A percentile compares a stretch with the other conserved stretches of the same genome.
phyloP scores from a whole-genome alignment of 306 rosid genomes.

The Cyclanthera cordifolia region DNA sequence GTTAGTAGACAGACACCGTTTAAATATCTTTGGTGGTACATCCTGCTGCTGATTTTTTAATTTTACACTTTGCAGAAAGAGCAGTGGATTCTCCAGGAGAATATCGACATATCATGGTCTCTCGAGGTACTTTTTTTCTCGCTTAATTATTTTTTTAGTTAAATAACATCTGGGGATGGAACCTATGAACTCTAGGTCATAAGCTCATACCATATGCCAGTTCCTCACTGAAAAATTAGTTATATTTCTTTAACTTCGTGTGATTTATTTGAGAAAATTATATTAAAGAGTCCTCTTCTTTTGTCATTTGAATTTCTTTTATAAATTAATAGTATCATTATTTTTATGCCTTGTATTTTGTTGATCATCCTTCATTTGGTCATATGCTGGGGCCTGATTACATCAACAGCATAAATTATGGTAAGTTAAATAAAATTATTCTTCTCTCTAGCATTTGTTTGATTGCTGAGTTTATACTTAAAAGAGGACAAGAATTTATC shows the following conservation, averaged over 20 bases:
- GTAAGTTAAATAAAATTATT: constrained; percentile 31
- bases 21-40: constrained; percentile 10
- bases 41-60: constrained; percentile 20
- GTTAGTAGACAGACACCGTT: constrained; percentile 29
- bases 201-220: no score
- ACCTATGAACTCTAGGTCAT: no score
- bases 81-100: constrained; percentile 98
- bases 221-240: no score
- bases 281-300: not conserved
- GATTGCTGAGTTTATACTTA: not conserved
- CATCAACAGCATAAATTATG: constrained; percentile 54
- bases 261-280: not conserved
- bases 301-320: not conserved
- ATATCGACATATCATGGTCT: constrained; percentile 84
- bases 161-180: no score
- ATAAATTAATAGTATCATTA: not conserved
- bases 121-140: constrained; percentile 48
- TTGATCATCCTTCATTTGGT: constrained; percentile 48
- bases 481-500: constrained; percentile 8
- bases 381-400: constrained; percentile 79
- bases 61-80: constrained; percentile 61
- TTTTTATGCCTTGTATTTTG: constrained; percentile 13
- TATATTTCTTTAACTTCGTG: not conserved
- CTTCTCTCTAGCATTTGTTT: constrained; percentile 14
- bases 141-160: no score